Conservation (phyloP, 2,329 filamentous ascomycete species). For the Chlorencoelia australis region DNA sequence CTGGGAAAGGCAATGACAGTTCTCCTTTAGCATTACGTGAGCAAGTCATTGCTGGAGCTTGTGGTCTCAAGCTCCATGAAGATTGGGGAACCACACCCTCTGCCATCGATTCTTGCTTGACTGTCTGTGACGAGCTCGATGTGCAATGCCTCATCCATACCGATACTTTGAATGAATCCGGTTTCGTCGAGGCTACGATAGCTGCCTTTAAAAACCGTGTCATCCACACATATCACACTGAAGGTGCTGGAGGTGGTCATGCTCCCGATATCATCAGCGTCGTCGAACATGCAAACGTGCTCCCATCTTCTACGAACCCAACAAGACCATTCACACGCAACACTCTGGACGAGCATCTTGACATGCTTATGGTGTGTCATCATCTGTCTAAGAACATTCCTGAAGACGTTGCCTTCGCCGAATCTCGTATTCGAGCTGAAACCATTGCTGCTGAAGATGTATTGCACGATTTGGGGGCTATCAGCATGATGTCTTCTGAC, state of each 20-base stretch:
- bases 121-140: slow-evolving; percentile 82
- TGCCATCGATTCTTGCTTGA: slow-evolving; percentile 79
- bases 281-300: slow-evolving; percentile 78
- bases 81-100: slow-evolving; percentile 91
- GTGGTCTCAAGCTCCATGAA: slow-evolving; percentile 88
- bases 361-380: slow-evolving; percentile 98
- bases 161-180: slow-evolving; percentile 91
- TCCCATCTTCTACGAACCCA: slow-evolving; percentile 86
- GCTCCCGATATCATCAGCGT: slow-evolving; percentile 94
- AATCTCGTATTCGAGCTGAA: slow-evolving; percentile 87
- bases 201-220: slow-evolving; percentile 75
- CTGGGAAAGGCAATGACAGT: slow-evolving; percentile 87
- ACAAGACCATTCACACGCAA: slow-evolving; percentile 85
- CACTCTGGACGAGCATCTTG: slow-evolving; percentile 90
- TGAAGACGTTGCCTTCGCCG: slow-evolving; percentile 91
- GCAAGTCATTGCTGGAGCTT: slow-evolving; percentile 73
- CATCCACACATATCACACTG: slow-evolving; percentile 95
- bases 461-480: slow-evolving; percentile 86
- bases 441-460: slow-evolving; percentile 97
- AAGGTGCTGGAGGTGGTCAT: slow-evolving; percentile 89
- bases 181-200: slow-evolving; percentile 91
- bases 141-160: slow-evolving; percentile 93
- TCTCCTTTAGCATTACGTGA: slow-evolving; percentile 61
- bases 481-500: slow-evolving; percentile 95
- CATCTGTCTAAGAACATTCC: slow-evolving; percentile 87